Conservation (phyloP, 2,329 filamentous ascomycete species). For the Alternaria metachromatica region DNA sequence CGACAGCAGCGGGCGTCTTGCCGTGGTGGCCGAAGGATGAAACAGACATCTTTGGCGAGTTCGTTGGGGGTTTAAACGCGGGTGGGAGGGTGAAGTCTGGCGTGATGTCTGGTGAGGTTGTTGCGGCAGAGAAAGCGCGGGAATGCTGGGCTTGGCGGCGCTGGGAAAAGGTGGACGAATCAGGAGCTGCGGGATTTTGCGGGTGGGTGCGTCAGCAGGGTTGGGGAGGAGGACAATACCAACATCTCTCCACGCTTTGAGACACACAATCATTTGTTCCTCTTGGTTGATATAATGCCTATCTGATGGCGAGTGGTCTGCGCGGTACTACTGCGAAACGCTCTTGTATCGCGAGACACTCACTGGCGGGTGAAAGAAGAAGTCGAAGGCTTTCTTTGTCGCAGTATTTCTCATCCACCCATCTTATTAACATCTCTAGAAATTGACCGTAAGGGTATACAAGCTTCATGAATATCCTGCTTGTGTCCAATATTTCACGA, state of each 20-base stretch:
- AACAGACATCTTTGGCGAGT: conserved; percentile 27
- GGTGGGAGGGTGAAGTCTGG: conserved; percentile 8
- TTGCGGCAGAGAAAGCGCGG: conserved; percentile 8
- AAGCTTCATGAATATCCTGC: too few relatives aligned
- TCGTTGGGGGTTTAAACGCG: conserved; percentile 12
- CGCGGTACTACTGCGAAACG: too few relatives aligned
- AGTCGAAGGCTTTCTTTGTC: too few relatives aligned
- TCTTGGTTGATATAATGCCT: too few relatives aligned
- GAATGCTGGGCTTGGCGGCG: conserved; percentile 15
- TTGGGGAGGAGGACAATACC: neutral
- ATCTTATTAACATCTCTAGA: too few relatives aligned
- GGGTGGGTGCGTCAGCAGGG: conserved; percentile 20
- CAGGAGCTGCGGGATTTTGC: conserved; percentile 28
- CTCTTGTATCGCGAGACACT: too few relatives aligned
- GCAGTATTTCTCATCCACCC: too few relatives aligned
- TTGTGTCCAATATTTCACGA: too few relatives aligned
- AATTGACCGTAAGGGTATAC: too few relatives aligned
- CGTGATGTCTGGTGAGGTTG: conserved; percentile 19
- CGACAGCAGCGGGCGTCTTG: conserved; percentile 38
- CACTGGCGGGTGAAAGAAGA: too few relatives aligned
- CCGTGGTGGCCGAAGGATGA: conserved; percentile 26
- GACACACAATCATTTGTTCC: too few relatives aligned
- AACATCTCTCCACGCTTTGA: neutral
- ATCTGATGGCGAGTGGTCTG: too few relatives aligned
- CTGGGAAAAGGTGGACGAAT: conserved; percentile 17